Conservation (phyloP, 345 rosid genomes). For the Camelina hispida region DNA sequence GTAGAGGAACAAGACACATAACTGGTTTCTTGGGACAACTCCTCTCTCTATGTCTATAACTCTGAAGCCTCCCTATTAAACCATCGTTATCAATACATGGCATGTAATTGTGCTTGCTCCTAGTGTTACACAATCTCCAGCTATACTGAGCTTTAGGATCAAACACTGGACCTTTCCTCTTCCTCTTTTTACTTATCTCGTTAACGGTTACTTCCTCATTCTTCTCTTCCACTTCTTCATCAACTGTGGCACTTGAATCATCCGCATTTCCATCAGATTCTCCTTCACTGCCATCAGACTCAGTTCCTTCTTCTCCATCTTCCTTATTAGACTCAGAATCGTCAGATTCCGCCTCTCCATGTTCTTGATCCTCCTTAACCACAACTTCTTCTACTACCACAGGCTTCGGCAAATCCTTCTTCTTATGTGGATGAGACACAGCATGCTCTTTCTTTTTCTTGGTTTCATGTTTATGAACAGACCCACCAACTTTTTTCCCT, state of each 20-base stretch:
- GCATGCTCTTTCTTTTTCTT: slow-evolving; percentile 50
- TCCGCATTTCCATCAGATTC: slow-evolving; percentile 53
- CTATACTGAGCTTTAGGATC: slow-evolving; percentile 80
- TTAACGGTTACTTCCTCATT: slow-evolving; percentile 52
- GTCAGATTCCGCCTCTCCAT: slow-evolving; percentile 55
- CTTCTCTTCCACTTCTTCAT: slow-evolving; percentile 54
- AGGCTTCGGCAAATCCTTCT: slow-evolving; percentile 46
- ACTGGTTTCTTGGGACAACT: slow-evolving; percentile 77
- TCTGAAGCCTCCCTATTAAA: slow-evolving; percentile 61
- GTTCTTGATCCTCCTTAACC: slow-evolving; percentile 49
- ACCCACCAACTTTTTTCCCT: slow-evolving; percentile 51
- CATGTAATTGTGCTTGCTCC: slow-evolving; percentile 93
- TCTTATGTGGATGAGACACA: slow-evolving; percentile 47
- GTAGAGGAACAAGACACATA: slow-evolving; percentile 89
- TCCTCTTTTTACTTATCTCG: slow-evolving; percentile 55
- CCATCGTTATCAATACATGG: slow-evolving; percentile 91
- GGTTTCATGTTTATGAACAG: slow-evolving; percentile 56
- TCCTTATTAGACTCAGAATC: slow-evolving; percentile 53
- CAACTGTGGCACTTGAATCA: slow-evolving; percentile 51
- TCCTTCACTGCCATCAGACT: slow-evolving; percentile 63
- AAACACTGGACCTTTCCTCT: slow-evolving; percentile 83
- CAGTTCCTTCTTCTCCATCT: slow-evolving; percentile 50
- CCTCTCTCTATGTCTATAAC: slow-evolving; percentile 83
- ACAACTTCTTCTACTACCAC: slow-evolving; percentile 42
- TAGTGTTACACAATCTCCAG: slow-evolving; percentile 85